Evolutionary conservation across 2,329 filamentous ascomycete species (phyloP).

Genomic region (Alternaria sp.): DNA sequence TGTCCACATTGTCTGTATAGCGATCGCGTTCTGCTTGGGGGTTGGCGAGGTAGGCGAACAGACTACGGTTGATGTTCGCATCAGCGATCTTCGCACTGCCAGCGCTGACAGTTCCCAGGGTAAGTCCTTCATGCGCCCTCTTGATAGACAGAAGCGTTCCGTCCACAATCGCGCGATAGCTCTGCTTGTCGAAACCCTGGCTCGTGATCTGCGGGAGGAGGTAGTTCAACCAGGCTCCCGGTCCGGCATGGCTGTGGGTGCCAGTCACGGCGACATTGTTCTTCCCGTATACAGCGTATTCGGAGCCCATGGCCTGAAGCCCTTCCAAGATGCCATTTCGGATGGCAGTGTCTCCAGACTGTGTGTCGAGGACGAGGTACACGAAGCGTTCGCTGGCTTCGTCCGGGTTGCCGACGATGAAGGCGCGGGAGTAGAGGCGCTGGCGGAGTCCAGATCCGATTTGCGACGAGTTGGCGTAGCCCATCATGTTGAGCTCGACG

Average conservation of each 20-base stretch:
- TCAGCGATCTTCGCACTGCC: constrained; percentile 73
- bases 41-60: constrained; percentile 87
- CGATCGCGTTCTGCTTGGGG: constrained; percentile 73
- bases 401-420: constrained; percentile 76
- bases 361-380: constrained; percentile 86
- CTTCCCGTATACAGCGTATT: constrained; percentile 76
- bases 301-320: constrained; percentile 69
- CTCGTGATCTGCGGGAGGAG: constrained; percentile 89
- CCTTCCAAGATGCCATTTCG: constrained; percentile 85
- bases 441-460: constrained; percentile 84
- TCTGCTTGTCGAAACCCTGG: constrained; percentile 83
- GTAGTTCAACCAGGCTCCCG: constrained; percentile 94
- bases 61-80: constrained; percentile 87
- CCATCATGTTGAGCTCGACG: constrained; percentile 89
- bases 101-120: constrained; percentile 72
- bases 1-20: constrained; percentile 74
- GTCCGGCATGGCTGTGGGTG: constrained; percentile 91
- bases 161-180: constrained; percentile 86
- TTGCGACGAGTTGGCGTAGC: constrained; percentile 87
- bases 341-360: constrained; percentile 87
- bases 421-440: constrained; percentile 85
- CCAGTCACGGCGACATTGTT: constrained; percentile 89
- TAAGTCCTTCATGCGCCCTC: constrained; percentile 75
- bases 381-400: constrained; percentile 75
- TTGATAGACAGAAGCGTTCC: constrained; percentile 82